Percentiles rank a stretch among this genome's conserved stretches.
These are phyloP conservation scores for Calonectria crousiana DNA, from an alignment of 2,329 filamentous ascomycete genomes.

Conservation along the genomic window DNA sequence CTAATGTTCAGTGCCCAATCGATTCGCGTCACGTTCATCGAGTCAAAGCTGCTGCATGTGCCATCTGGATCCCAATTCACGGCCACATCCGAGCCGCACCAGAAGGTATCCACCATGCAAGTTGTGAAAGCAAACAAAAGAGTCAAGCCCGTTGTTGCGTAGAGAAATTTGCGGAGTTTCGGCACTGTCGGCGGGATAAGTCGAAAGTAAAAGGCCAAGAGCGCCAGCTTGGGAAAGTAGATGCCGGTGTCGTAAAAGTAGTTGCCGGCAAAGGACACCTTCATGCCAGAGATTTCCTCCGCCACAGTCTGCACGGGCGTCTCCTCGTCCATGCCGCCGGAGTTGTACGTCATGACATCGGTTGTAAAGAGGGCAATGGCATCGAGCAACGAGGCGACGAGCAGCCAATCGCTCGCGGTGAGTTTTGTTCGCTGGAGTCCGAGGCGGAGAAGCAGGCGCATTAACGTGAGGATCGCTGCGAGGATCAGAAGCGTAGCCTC, in stretches of 20 bases:
- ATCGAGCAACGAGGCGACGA: conserved; percentile 41
- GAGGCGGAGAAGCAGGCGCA: conserved; percentile 42
- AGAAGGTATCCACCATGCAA: conserved; percentile 46
- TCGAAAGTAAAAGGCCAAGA: conserved; percentile 46
- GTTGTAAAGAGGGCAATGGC: conserved; percentile 43
- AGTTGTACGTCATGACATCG: conserved; percentile 42
- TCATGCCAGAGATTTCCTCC: conserved; percentile 39
- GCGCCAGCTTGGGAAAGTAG: conserved; percentile 45
- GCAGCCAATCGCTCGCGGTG: conserved; percentile 47
- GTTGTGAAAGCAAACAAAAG: conserved; percentile 39
- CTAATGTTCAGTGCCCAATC: conserved; percentile 46
- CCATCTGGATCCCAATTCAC: conserved; percentile 44
- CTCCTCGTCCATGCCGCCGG: conserved; percentile 44
- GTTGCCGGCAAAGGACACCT: conserved; percentile 47
- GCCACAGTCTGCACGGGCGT: conserved; percentile 18
- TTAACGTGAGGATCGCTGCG: conserved; percentile 35
- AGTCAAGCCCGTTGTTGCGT: conserved; percentile 38
- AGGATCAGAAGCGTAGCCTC: conserved; percentile 43
- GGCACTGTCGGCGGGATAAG: conserved; percentile 44
- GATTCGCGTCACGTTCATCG: conserved; percentile 43
- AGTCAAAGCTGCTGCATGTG: conserved; percentile 41
- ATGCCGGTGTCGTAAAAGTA: conserved; percentile 49
- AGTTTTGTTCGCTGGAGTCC: conserved; percentile 39
- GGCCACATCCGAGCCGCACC: conserved; percentile 44
- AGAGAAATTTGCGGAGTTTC: conserved; percentile 37